phyloP scores from a whole-genome alignment of 1,284 basidiomycete species.

The Laetiporus sulphureus region DNA sequence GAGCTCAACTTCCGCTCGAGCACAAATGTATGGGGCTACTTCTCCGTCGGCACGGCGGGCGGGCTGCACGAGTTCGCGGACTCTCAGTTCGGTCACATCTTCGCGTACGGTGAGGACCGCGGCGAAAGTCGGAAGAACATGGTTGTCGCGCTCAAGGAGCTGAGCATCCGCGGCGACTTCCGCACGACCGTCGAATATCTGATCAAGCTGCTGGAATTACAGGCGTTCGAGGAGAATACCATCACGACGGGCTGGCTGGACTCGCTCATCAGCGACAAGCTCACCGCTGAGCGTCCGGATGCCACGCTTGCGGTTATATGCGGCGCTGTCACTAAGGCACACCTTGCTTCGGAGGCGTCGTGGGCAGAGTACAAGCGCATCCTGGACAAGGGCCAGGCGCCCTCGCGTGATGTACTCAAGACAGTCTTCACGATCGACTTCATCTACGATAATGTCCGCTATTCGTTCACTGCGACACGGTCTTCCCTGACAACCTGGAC shows the following conservation, averaged over 20 bases:
- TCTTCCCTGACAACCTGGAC: constrained; percentile 89
- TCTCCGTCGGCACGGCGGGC: constrained; percentile 93
- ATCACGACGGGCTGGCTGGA: constrained; percentile 99
- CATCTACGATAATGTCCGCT: constrained; percentile 95
- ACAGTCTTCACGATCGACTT: constrained; percentile 97
- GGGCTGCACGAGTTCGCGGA: constrained; percentile 99
- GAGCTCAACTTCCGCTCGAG: constrained; percentile 99
- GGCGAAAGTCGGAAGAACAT: constrained; percentile 97
- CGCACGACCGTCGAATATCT: constrained; percentile 98
- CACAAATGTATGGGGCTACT: constrained; percentile 99
- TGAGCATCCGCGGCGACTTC: constrained; percentile 99
- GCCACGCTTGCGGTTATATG: constrained; percentile 90
- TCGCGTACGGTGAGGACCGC: constrained; percentile 97
- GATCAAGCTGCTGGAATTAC: constrained; percentile 94
- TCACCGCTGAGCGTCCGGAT: constrained; percentile 96
- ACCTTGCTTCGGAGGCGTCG: constrained; percentile 85
- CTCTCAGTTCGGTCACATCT: constrained; percentile 98
- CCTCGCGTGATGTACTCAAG: constrained; percentile 90
- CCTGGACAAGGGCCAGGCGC: constrained; percentile 97
- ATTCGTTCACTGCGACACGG: constrained; percentile 93
- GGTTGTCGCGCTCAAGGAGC: constrained; percentile 98
- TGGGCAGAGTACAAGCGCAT: constrained; percentile 93
- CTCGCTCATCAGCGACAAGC: constrained; percentile 91
- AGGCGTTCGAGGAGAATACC: constrained; percentile 95
- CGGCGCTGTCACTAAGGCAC: constrained; percentile 95